Base-by-base conservation (phyloP, 768 basidiomycete genomes). In the Xerocomellus intermedius region DNA sequence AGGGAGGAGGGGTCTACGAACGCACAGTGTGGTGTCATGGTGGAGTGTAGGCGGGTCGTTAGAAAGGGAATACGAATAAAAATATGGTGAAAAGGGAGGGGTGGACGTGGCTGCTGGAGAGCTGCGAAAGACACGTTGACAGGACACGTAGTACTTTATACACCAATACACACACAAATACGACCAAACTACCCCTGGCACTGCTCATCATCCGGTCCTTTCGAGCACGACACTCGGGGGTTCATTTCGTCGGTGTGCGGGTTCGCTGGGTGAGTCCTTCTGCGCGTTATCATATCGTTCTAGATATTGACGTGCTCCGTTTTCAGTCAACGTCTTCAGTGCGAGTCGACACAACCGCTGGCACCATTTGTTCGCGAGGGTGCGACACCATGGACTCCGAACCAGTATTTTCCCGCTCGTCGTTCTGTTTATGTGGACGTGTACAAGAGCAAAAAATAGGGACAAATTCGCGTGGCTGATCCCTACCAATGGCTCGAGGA, bases 401-500 rank as follows among this genome's bases (percentile, higher is more conserved):
- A 82, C 59, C 65, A 65, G 26, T 92, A 92, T 64, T 91, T 91
- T 0, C 48, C 68, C 8, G 79, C 87, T 26, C 83, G 81, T 50
- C 82, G 88, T 48, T 82, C 81, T 8, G 82, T 86, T 63, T 82
- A 86, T 64, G 72, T 84, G 46, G 86, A 90, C 67, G 68, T 78
- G 33, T 93, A 89, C 74, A 79, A 84, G 67, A 87, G 84, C 69
- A 80, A 82, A 61, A 69, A 72, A 42, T 70, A 76, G n/a, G 88
- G 85, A 22, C 64, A 82, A 50, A 84, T 91, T 39, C 73, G 71
- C 36, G 83, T 93, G 0, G 69, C 75, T 5, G 86, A 91, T 69
- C 88, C 89, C 7, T 90, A 89, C 72, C 72, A 80, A 42, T 91
- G 89, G 88, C 75, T 93, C 21, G 87, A 91, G 57, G 73, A 81